These are phyloP conservation scores for Aquanectria penicillioides DNA, from an alignment of 2,329 filamentous ascomycete species.

Conservation along the genomic window DNA sequence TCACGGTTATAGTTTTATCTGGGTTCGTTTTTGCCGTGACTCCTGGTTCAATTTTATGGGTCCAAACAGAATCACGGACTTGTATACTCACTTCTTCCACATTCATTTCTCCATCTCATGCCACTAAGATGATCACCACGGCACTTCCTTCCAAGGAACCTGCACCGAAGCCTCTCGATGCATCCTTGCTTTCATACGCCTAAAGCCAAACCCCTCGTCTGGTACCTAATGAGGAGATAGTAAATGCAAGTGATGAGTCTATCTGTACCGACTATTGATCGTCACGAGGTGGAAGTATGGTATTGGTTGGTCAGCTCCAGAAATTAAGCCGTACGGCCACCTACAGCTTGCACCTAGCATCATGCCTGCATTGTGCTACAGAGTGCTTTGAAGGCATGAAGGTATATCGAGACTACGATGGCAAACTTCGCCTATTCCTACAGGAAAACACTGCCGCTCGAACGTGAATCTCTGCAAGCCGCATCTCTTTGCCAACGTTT, in stretches of 20 bases:
- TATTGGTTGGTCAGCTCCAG: conserved; percentile 77
- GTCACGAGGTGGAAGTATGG: conserved; percentile 72
- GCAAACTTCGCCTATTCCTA: conserved; percentile 79
- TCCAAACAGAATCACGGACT: too few species aligned
- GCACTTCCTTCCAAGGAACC: too few species aligned
- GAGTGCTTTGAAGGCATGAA: conserved; percentile 91
- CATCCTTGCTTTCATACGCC: conserved; percentile 67
- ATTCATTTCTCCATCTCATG: too few species aligned
- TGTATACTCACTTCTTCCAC: too few species aligned
- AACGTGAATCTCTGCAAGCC: conserved; percentile 65
- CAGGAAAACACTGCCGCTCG: conserved; percentile 76
- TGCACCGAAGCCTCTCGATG: too few species aligned
- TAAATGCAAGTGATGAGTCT: conserved; percentile 59
- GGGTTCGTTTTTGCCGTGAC: too few species aligned
- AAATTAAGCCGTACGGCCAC: conserved; percentile 79
- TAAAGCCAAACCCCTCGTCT: conserved; percentile 59
- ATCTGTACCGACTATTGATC: conserved; percentile 87
- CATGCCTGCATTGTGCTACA: conserved; percentile 86
- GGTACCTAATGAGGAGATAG: conserved; percentile 61
- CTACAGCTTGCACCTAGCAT: conserved; percentile 86
- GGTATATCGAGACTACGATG: conserved; percentile 81
- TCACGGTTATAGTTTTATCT: too few species aligned
- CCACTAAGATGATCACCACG: too few species aligned
- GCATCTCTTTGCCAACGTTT: conserved; percentile 81
- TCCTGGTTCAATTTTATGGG: too few species aligned